Evolutionary conservation across 2,329 filamentous ascomycete species (phyloP).

Genomic region (Fusarium sp.): DNA sequence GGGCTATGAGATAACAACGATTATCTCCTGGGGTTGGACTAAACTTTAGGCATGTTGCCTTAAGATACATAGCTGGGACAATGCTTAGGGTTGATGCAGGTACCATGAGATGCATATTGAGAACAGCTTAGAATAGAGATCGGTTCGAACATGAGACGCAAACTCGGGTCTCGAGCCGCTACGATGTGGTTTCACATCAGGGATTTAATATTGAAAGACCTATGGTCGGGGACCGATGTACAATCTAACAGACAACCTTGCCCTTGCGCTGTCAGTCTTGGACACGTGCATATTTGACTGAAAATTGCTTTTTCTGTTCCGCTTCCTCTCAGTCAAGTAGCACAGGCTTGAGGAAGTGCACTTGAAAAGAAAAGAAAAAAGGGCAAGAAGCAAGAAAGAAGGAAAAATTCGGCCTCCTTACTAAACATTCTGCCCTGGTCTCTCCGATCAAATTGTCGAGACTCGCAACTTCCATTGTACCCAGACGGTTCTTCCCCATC

Average conservation of each 20-base stretch:
- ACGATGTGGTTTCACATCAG: constrained; percentile 22
- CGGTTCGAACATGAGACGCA: constrained; percentile 13
- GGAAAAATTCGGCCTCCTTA: not conserved
- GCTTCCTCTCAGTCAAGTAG: not conserved
- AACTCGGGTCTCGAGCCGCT: constrained; percentile 16
- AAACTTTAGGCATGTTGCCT: not conserved
- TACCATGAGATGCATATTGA: constrained; percentile 28
- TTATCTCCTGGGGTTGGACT: not conserved
- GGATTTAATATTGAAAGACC: not conserved
- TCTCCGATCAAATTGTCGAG: constrained; percentile 12
- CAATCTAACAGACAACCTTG: not conserved
- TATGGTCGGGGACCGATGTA: not conserved
- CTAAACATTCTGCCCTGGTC: not conserved
- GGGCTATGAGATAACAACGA: not conserved
- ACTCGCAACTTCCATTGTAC: constrained; percentile 36
- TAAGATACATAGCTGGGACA: not conserved
- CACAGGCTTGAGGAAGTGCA: not conserved
- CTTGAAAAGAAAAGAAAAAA: not conserved
- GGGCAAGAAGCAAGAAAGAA: not conserved
- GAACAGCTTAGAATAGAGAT: not conserved
- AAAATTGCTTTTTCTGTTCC: constrained; percentile 9
- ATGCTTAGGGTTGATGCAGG: constrained; percentile 31
- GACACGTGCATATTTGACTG: constrained; percentile 11
- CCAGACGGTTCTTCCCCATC: constrained; percentile 24
- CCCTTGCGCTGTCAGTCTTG: constrained; percentile 18